Evolutionary conservation across 2,329 filamentous ascomycete species (phyloP).

Genomic region (Beauveria scarabaeidicola): DNA sequence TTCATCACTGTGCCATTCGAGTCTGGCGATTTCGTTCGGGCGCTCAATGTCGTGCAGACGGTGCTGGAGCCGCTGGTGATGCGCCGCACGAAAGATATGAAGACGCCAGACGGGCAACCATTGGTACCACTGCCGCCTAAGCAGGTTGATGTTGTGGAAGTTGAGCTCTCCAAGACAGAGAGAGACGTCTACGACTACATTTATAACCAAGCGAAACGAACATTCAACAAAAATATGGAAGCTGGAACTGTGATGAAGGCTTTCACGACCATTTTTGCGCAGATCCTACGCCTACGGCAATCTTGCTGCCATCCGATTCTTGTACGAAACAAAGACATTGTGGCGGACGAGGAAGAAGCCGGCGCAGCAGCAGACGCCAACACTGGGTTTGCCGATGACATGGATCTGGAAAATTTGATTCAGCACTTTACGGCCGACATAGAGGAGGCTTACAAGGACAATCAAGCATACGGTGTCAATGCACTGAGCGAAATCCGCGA

Average conservation of each 20-base stretch:
- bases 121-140: slow-evolving; percentile 77
- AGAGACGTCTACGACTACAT: slow-evolving; percentile 90
- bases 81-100: slow-evolving; percentile 95
- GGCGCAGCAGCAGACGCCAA: slow-evolving; percentile 64
- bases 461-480: slow-evolving; percentile 65
- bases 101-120: slow-evolving; percentile 68
- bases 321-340: slow-evolving; percentile 74
- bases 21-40: slow-evolving; percentile 86
- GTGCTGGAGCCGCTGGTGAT: slow-evolving; percentile 94
- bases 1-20: slow-evolving; percentile 98
- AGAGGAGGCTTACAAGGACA: slow-evolving; percentile 54
- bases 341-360: slow-evolving; percentile 82
- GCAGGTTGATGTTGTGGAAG: slow-evolving; percentile 73
- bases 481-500: slow-evolving; percentile 86
- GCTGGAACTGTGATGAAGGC: slow-evolving; percentile 90
- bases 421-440: slow-evolving; percentile 69
- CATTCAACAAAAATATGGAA: slow-evolving; percentile 79
- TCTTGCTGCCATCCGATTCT: slow-evolving; percentile 90
- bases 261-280: slow-evolving; percentile 94
- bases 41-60: slow-evolving; percentile 92
- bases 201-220: slow-evolving; percentile 70
- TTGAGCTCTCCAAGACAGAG: slow-evolving; percentile 78
- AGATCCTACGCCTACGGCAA: slow-evolving; percentile 86
- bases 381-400: slow-evolving; percentile 82
- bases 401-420: slow-evolving; percentile 85